These are phyloP conservation scores for Candida ortonii DNA, from an alignment of 805 yeast genomes.

Conservation along the genomic window DNA sequence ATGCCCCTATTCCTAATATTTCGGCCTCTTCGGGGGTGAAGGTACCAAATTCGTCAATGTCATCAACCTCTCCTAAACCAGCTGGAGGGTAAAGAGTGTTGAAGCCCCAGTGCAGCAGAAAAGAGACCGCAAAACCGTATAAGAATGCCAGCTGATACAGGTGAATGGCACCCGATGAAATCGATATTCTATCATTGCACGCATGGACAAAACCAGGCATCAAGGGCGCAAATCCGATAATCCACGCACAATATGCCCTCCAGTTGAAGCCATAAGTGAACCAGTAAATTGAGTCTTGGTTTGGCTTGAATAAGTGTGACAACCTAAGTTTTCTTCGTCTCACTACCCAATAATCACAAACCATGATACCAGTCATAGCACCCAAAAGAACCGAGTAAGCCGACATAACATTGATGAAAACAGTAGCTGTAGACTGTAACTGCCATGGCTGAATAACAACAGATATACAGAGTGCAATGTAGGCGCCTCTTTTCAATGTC, in stretches of 20 bases:
- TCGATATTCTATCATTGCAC: conserved; percentile 23
- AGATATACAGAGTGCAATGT: conserved; percentile 34
- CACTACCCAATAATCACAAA: conserved; percentile 61
- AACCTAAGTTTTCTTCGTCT: conserved; percentile 45
- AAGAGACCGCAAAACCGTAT: conserved; percentile 42
- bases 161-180: conserved; percentile 40
- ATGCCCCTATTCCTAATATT: conserved; percentile 26
- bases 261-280: conserved; percentile 50
- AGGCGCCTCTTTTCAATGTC: conserved; percentile 45
- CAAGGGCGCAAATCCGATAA: conserved; percentile 45
- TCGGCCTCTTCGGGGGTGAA: conserved; percentile 34
- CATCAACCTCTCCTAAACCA: conserved; percentile 36
- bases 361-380: conserved; percentile 70
- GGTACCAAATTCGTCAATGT: conserved; percentile 30
- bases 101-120: conserved; percentile 35
- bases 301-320: conserved; percentile 55
- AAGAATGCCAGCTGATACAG: conserved; percentile 44
- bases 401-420: conserved; percentile 26
- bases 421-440: conserved; percentile 34
- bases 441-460: conserved; percentile 42
- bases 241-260: conserved; percentile 56
- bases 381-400: conserved; percentile 41
- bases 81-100: conserved; percentile 37
- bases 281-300: conserved; percentile 45
- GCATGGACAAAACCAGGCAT: conserved; percentile 41